Evolutionary conservation across 805 yeast species (phyloP).

Genomic region (Metschnikowia continentalis): DNA sequence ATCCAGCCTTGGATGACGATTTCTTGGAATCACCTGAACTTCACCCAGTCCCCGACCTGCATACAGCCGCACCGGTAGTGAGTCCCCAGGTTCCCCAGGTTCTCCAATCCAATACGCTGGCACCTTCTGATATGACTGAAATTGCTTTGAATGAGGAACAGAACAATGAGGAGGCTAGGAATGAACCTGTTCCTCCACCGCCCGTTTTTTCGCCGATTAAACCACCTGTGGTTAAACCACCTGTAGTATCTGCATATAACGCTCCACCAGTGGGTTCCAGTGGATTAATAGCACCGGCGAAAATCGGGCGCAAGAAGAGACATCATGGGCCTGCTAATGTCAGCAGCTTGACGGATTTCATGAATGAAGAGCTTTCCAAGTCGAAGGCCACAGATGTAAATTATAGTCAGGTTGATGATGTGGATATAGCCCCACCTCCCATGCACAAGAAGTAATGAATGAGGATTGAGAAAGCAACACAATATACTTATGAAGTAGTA

Average conservation of each 20-base stretch:
- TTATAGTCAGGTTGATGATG: not conserved
- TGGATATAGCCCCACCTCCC: conserved; percentile 17
- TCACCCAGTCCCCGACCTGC: not conserved
- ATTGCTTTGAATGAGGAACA: not conserved
- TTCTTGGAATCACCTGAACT: conserved; percentile 2
- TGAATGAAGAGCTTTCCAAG: conserved; percentile 42
- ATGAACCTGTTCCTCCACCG: not conserved
- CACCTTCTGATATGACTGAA: not conserved
- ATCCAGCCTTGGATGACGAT: conserved; percentile 1
- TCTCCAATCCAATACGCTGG: not conserved
- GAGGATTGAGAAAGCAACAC: too few species aligned
- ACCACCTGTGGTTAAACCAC: not conserved
- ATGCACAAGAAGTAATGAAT: not conserved
- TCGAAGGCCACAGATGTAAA: conserved; percentile 34
- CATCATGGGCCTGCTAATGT: conserved; percentile 19
- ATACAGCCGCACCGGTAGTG: not conserved
- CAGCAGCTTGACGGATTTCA: conserved; percentile 32
- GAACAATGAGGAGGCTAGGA: not conserved
- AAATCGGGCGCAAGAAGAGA: conserved; percentile 26
- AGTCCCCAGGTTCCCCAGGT: not conserved
- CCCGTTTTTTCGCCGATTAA: conserved; percentile 8
- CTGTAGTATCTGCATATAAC: not conserved
- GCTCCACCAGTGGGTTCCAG: not conserved
- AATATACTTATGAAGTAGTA: too few species aligned
- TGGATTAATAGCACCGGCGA: conserved; percentile 7